Percentiles rank a stretch among this genome's conserved stretches.
Conservation (phyloP, 345 rosid genomes). For the Noccaea bulbosa region DNA sequence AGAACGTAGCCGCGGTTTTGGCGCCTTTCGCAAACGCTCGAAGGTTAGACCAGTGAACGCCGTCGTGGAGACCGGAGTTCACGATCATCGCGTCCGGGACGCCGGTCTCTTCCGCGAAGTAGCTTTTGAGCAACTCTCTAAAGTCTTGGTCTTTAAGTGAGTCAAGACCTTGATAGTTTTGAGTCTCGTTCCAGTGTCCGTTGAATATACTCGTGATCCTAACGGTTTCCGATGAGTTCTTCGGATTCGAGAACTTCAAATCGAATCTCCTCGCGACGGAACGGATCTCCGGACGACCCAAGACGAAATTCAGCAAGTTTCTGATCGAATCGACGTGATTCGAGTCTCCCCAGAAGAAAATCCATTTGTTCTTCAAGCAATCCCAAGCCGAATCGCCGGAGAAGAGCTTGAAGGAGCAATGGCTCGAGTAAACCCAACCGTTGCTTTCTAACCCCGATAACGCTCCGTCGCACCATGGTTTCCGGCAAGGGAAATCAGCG, state of each 20-base stretch:
- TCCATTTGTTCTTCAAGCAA: conserved; percentile 73
- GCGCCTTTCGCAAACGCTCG: conserved; percentile 61
- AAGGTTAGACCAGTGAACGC: conserved; percentile 59
- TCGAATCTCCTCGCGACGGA: conserved; percentile 84
- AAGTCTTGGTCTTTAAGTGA: conserved; percentile 61
- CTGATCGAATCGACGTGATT: conserved; percentile 91
- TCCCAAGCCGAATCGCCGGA: conserved; percentile 64
- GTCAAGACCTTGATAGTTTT: conserved; percentile 79
- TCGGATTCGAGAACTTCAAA: conserved; percentile 67
- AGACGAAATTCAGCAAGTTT: conserved; percentile 74
- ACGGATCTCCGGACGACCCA: conserved; percentile 58
- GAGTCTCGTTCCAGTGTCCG: conserved; percentile 82
- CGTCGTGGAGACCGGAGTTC: conserved; percentile 89
- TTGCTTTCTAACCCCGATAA: conserved; percentile 68
- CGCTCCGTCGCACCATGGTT: conserved; percentile 83
- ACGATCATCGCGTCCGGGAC: conserved; percentile 76
- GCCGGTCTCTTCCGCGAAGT: conserved; percentile 55
- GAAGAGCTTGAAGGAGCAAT: conserved; percentile 72
- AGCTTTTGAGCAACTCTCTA: conserved; percentile 61
- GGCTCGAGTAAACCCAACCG: conserved; percentile 92
- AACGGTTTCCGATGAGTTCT: conserved; percentile 62
- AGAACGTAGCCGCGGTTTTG: conserved; percentile 62
- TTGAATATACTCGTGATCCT: conserved; percentile 90
- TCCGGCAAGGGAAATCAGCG: conserved; percentile 58
- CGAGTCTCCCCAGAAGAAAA: conserved; percentile 95